phyloP scores from a whole-genome alignment of 176 grass and related monocot genomes.

The Coix lacrymajobi region DNA sequence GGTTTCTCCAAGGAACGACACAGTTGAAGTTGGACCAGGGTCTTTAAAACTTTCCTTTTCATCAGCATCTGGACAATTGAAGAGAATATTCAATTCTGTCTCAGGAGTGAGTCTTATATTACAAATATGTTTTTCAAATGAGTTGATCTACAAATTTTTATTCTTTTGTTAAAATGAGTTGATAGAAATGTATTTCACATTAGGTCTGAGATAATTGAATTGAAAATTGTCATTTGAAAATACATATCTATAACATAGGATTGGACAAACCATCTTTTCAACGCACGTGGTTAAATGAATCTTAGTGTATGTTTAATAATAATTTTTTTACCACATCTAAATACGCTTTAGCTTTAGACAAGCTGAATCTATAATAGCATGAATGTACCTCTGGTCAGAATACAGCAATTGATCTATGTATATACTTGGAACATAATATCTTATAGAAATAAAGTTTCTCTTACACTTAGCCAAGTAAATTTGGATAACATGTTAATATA shows the following conservation, averaged over 20 bases:
- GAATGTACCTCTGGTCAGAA: too few species aligned
- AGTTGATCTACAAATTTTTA: background rate
- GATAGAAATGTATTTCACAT: background rate
- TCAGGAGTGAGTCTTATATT: slow-evolving; percentile 53
- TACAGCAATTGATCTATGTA: too few species aligned
- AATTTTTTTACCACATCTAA: too few species aligned
- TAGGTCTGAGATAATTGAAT: background rate
- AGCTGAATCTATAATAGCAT: too few species aligned
- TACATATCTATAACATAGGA: background rate
- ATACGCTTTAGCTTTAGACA: too few species aligned
- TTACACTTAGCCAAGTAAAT: too few species aligned
- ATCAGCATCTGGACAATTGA: slow-evolving; percentile 59
- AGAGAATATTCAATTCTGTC: slow-evolving; percentile 54
- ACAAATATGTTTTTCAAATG: background rate
- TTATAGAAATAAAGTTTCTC: too few species aligned
- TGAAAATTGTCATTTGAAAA: background rate
- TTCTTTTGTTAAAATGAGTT: background rate
- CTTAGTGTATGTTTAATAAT: too few species aligned
- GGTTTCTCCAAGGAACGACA: slow-evolving; percentile 46
- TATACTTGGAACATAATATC: too few species aligned
- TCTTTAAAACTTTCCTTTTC: slow-evolving; percentile 86
- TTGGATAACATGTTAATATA: too few species aligned
- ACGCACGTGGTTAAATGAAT: too few species aligned
- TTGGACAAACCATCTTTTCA: background rate
- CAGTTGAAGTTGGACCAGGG: slow-evolving; percentile 71